Conservation (phyloP, 164 flowering plant genomes). For the Piper betle region DNA sequence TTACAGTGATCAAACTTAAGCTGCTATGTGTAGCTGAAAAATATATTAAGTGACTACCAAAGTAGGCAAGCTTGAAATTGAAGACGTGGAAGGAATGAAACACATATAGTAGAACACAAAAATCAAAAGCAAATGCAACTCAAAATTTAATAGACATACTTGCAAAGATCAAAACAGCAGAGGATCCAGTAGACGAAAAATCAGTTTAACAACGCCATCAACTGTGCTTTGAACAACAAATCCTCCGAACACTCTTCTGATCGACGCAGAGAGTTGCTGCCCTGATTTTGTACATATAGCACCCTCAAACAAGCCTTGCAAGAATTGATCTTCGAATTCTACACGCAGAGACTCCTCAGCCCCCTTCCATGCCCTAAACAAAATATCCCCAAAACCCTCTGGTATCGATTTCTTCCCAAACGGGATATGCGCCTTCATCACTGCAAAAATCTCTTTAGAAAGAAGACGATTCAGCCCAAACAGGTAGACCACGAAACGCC, state of each 20-base stretch:
- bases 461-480: conserved; percentile 64
- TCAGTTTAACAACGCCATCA: conserved; percentile 76
- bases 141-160: conserved; percentile 25
- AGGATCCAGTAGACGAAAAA: conserved; percentile 82
- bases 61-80: neutral
- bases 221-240: conserved; percentile 59
- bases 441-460: conserved; percentile 60
- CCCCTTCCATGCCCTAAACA: conserved; percentile 74
- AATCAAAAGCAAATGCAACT: neutral
- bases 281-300: conserved; percentile 55
- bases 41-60: no score
- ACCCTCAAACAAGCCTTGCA: conserved; percentile 73
- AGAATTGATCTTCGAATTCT: conserved; percentile 59
- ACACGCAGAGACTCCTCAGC: conserved; percentile 29
- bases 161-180: conserved; percentile 77
- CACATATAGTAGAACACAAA: neutral
- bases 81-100: neutral
- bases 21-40: neutral
- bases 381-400: conserved; percentile 71
- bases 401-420: conserved; percentile 77
- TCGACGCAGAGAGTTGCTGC: conserved; percentile 41
- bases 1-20: neutral
- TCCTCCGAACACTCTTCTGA: conserved; percentile 76
- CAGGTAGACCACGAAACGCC: conserved; percentile 50
- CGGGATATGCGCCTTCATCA: conserved; percentile 76